Evolutionary conservation across 2,329 filamentous ascomycete genomes (phyloP).

Genomic region (Amesomyces nigricolor): DNA sequence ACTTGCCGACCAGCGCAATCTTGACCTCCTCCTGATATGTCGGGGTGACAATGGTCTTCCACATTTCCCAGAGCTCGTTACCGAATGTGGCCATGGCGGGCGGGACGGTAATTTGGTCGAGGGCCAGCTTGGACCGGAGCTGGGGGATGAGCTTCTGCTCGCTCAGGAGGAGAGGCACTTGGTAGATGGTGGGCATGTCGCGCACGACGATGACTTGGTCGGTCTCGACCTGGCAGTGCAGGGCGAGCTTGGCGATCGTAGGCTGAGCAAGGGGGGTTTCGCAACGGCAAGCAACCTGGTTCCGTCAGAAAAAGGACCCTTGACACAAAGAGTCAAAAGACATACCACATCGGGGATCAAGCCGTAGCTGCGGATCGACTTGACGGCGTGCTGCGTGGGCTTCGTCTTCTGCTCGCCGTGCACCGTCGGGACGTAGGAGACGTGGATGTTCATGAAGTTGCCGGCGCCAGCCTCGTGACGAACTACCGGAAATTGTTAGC

Average conservation of each 20-base stretch:
- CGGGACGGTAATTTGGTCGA: slow-evolving; percentile 53
- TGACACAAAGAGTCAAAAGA: too few species aligned
- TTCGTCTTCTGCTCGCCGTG: slow-evolving; percentile 86
- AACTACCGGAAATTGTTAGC: background rate
- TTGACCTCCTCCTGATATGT: slow-evolving; percentile 64
- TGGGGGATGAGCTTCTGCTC: slow-evolving; percentile 68
- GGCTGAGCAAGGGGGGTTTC: slow-evolving; percentile 65
- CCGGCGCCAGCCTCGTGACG: slow-evolving; percentile 47
- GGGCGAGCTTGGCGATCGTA: slow-evolving; percentile 82
- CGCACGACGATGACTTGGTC: slow-evolving; percentile 86
- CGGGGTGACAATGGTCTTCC: slow-evolving; percentile 65
- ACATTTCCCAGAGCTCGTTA: slow-evolving; percentile 66
- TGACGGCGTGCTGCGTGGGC: slow-evolving; percentile 88
- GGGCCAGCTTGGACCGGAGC: slow-evolving; percentile 59
- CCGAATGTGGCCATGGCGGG: slow-evolving; percentile 57
- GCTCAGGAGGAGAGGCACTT: slow-evolving; percentile 87
- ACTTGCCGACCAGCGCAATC: slow-evolving; percentile 91
- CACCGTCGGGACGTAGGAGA: slow-evolving; percentile 74
- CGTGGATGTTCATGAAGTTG: slow-evolving; percentile 85
- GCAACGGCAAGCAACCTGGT: slow-evolving; percentile 69
- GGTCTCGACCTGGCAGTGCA: slow-evolving; percentile 78
- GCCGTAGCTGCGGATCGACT: slow-evolving; percentile 75
- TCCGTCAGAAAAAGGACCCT: too few species aligned
- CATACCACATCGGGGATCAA: slow-evolving; percentile 63
- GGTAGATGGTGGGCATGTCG: slow-evolving; percentile 86